A percentile compares a stretch with the other conserved stretches of the same genome.
phyloP scores from a whole-genome alignment of 2,329 filamentous ascomycete species.

The Ascochyta fabae region DNA sequence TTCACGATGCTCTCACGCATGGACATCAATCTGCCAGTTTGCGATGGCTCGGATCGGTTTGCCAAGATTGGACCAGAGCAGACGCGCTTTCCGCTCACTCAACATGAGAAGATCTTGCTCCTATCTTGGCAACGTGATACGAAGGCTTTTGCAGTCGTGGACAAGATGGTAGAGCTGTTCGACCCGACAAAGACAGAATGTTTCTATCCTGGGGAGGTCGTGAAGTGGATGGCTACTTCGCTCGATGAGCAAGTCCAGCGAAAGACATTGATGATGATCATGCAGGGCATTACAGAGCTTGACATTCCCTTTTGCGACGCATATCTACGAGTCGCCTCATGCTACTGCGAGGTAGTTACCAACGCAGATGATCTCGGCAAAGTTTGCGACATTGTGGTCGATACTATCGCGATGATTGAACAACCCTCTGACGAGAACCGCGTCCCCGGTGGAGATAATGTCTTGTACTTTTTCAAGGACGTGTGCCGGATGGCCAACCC shows the following conservation, averaged over 20 bases:
- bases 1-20: slow-evolving; percentile 36
- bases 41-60: slow-evolving; percentile 27
- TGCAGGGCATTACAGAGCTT: slow-evolving; percentile 37
- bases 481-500: background rate
- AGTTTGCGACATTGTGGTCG: slow-evolving; percentile 31
- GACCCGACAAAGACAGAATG: slow-evolving; percentile 37
- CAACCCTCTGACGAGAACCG: slow-evolving; percentile 22
- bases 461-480: slow-evolving; percentile 35
- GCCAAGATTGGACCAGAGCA: slow-evolving; percentile 27
- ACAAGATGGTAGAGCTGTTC: slow-evolving; percentile 45
- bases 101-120: slow-evolving; percentile 30
- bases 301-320: slow-evolving; percentile 36
- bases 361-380: slow-evolving; percentile 19
- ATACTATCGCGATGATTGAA: slow-evolving; percentile 20
- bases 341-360: slow-evolving; percentile 38
- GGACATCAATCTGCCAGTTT: slow-evolving; percentile 29
- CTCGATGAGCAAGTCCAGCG: slow-evolving; percentile 22
- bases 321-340: slow-evolving; percentile 41
- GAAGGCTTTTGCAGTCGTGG: slow-evolving; percentile 40
- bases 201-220: slow-evolving; percentile 45
- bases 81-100: slow-evolving; percentile 38
- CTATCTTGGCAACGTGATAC: slow-evolving; percentile 39
- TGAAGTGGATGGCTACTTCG: slow-evolving; percentile 41
- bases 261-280: slow-evolving; percentile 33
- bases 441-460: slow-evolving; percentile 30